Conservation (phyloP, 2,329 filamentous ascomycete genomes). For the Pseudocercospora pini-densiflorae region DNA sequence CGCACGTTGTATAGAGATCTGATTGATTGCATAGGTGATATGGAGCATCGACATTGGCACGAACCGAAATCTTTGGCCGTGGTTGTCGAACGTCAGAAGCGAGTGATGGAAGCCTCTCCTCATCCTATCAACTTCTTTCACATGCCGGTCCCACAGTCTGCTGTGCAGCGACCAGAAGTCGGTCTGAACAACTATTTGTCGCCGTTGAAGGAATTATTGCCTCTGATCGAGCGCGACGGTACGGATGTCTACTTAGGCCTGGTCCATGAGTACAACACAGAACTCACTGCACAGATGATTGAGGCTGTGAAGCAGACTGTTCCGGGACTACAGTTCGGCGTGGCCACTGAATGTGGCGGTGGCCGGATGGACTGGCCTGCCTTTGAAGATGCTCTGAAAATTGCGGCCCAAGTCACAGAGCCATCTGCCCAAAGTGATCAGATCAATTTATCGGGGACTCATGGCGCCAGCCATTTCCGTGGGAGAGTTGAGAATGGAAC, state of each 20-base stretch:
- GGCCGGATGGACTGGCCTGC: conserved; percentile 42
- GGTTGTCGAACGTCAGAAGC: conserved; percentile 44
- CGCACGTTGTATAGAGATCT: not conserved
- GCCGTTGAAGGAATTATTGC: conserved; percentile 41
- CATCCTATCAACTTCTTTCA: conserved; percentile 49
- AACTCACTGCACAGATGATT: conserved; percentile 46
- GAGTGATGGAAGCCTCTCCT: conserved; percentile 34
- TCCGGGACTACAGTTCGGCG: conserved; percentile 41
- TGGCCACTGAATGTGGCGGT: conserved; percentile 50
- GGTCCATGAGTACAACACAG: conserved; percentile 46
- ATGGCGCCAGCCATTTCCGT: not conserved
- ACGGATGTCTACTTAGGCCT: conserved; percentile 49
- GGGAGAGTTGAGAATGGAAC: not conserved
- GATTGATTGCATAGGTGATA: conserved; percentile 37
- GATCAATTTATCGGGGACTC: not conserved
- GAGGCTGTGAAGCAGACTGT: conserved; percentile 41
- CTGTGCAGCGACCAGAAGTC: conserved; percentile 31
- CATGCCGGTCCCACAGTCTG: conserved; percentile 49
- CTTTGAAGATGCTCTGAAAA: conserved; percentile 34
- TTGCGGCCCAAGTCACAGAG: conserved; percentile 28
- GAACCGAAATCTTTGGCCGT: conserved; percentile 45
- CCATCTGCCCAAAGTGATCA: not conserved
- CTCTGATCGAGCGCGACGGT: conserved; percentile 37
- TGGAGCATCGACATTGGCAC: conserved; percentile 50
- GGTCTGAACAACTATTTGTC: conserved; percentile 43